Evolutionary conservation across 495 filamentous ascomycete species (phyloP), one percentile per base, ranked within the genome.

Genomic region (Extremus antarcticus): DNA sequence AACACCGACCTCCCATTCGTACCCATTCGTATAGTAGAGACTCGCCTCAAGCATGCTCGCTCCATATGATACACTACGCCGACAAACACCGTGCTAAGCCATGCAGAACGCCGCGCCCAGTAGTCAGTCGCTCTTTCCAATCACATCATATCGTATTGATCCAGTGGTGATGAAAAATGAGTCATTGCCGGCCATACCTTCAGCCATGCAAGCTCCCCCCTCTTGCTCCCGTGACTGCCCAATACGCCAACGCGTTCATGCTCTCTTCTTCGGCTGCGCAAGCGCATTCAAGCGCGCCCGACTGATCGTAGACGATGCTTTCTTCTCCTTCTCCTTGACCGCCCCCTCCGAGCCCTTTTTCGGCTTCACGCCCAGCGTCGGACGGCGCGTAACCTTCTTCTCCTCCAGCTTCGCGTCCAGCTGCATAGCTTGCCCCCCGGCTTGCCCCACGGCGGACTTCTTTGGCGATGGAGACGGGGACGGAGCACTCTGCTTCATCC

Each of bases 221-320:
- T 35, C 29, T 35, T 35, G 29, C 29, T 35, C 50, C n/a, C n/a
- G n/a, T n/a, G n/a, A n/a, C n/a, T n/a, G n/a, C n/a, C n/a, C n/a
- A n/a, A n/a, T n/a, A n/a, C n/a, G n/a, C n/a, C n/a, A n/a, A n/a
- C n/a, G n/a, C n/a, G 21, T 22, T 60, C 53, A 61, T 22, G 29
- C 55, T 21, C 54, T 52, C 39, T 50, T 51, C 62, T 69, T 71
- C 9, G 69, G 69, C 50, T 61, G 65, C 13, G 69, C 63, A 0
- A 71, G 59, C 38, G 67, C 58, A 52, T 65, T 65, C 56, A 71
- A 43, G 48, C 69, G 64, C 1, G 66, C 67, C 58, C 56, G 60
- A 43, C 61, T 69, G 45, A 71, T 60, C 39, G 55, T 64, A 4
- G 29, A 35, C 4, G 29, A n/a, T n/a, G n/a, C n/a, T n/a, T n/a